phyloP scores from a whole-genome alignment of 768 basidiomycete species.

The Mycena venus region DNA sequence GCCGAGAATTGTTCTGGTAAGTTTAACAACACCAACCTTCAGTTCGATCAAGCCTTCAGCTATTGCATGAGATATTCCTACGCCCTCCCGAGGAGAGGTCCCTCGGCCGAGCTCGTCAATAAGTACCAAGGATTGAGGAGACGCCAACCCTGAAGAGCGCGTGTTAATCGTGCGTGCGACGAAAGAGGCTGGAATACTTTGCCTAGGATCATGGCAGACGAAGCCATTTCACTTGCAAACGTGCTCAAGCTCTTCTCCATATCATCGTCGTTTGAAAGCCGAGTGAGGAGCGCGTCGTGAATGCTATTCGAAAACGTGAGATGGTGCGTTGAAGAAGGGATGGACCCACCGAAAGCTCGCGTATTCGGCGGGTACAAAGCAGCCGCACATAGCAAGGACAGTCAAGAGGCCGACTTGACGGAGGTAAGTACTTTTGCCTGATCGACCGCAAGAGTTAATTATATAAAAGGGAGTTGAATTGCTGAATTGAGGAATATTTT shows the following conservation, averaged over 20 bases:
- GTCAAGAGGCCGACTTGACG: conserved; percentile 87
- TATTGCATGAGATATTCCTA: conserved; percentile 88
- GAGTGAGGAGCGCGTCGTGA: conserved; percentile 86
- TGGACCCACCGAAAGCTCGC: conserved; percentile 80
- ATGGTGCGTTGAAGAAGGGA: not conserved
- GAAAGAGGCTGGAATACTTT: not conserved
- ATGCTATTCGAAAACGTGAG: conserved; percentile 57
- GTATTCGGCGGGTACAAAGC: conserved; percentile 94
- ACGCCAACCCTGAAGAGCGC: conserved; percentile 69
- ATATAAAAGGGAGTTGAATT: not conserved
- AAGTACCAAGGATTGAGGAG: conserved; percentile 78
- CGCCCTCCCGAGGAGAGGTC: conserved; percentile 86
- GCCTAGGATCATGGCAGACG: conserved; percentile 93
- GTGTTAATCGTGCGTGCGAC: not conserved
- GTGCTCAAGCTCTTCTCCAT: conserved; percentile 92
- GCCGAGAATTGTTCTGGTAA: not conserved
- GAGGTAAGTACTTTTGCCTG: conserved; percentile 94
- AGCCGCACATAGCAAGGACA: conserved; percentile 91
- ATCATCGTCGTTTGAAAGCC: conserved; percentile 95
- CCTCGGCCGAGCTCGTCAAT: conserved; percentile 96
- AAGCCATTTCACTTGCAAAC: conserved; percentile 95
- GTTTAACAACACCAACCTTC: conserved; percentile 62
- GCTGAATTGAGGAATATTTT: conserved; percentile 15
- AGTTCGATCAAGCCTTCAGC: conserved; percentile 80
- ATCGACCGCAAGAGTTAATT: not conserved